Evolutionary conservation across 2,329 filamentous ascomycete species (phyloP).

Genomic region (Paecilomyces formosus): DNA sequence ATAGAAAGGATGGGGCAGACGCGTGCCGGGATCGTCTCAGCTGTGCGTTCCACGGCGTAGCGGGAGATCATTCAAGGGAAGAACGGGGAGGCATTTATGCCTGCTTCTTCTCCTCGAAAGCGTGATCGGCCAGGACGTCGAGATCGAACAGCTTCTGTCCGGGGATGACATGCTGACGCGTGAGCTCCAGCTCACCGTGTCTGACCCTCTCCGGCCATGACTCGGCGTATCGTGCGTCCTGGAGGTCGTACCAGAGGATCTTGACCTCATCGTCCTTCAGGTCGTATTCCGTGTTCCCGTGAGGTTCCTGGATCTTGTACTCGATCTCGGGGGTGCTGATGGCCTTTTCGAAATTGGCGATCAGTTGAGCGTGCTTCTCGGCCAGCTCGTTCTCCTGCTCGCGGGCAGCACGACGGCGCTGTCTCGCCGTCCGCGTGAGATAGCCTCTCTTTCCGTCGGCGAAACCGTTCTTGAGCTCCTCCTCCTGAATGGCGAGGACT

Average conservation of each 20-base stretch:
- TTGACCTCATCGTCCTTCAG: constrained; percentile 29
- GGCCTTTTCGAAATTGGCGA: constrained; percentile 13
- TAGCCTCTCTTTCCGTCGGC: constrained; percentile 24
- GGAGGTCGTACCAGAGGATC: constrained; percentile 39
- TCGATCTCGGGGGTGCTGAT: constrained; percentile 12
- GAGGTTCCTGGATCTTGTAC: constrained; percentile 21
- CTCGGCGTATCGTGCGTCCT: constrained; percentile 35
- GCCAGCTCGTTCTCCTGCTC: constrained; percentile 16
- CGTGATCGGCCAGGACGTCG: constrained; percentile 17
- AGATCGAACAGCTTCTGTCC: constrained; percentile 16
- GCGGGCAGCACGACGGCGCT: constrained; percentile 22
- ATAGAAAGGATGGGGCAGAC: not conserved
- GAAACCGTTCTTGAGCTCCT: constrained; percentile 23
- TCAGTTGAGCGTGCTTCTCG: constrained; percentile 14
- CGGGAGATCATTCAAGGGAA: not conserved
- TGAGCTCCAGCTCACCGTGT: constrained; percentile 34
- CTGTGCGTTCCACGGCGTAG: too few relatives aligned
- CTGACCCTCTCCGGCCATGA: constrained; percentile 36
- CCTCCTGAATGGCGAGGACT: constrained; percentile 45
- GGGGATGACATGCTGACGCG: constrained; percentile 27
- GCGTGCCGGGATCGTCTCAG: not conserved
- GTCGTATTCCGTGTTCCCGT: constrained; percentile 16
- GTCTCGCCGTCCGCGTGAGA: constrained; percentile 20
- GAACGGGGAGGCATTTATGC: not conserved
- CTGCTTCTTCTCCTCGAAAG: constrained; percentile 4